Evolutionary conservation across 768 basidiomycete genomes (phyloP).

Genomic region (Phaeolepiota aurea): DNA sequence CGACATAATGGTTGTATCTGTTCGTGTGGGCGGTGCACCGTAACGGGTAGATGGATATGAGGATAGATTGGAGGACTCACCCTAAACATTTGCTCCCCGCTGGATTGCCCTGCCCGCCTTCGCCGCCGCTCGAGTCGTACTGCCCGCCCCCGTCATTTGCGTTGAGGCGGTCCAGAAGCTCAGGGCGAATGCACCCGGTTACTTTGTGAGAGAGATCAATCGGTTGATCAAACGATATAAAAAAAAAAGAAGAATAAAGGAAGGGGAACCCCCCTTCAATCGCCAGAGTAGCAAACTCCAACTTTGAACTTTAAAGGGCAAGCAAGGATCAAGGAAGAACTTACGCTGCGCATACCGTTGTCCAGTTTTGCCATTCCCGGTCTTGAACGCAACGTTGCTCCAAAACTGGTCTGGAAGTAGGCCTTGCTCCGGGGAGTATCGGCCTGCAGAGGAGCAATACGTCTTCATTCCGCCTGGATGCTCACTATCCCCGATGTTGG

Average conservation of each 20-base stretch:
- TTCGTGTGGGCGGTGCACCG: neutral
- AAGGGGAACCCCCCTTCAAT: neutral
- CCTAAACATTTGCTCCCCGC: slow-evolving; percentile 42
- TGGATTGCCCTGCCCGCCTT: slow-evolving; percentile 41
- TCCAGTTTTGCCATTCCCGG: slow-evolving; percentile 30
- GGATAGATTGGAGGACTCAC: slow-evolving; percentile 17
- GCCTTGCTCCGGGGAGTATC: slow-evolving; percentile 33
- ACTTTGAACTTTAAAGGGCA: neutral
- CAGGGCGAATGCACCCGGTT: slow-evolving; percentile 46
- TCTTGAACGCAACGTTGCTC: slow-evolving; percentile 38
- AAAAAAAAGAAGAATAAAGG: no score
- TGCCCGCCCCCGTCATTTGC: slow-evolving; percentile 43
- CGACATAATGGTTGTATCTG: slow-evolving; percentile 55
- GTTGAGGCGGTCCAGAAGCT: slow-evolving; percentile 34
- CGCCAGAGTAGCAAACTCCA: no score
- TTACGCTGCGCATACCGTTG: slow-evolving; percentile 36
- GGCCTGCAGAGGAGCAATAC: slow-evolving; percentile 40
- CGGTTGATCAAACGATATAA: no score
- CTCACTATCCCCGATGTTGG: slow-evolving; percentile 49
- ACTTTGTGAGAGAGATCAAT: no score
- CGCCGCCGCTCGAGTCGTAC: slow-evolving; percentile 51
- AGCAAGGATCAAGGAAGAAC: slow-evolving; percentile 8
- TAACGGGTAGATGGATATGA: neutral
- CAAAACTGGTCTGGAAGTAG: slow-evolving; percentile 38
- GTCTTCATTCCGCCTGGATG: slow-evolving; percentile 46